Evolutionary conservation across 352 stramenopile genomes (phyloP), one percentile per base, ranked within the genome.

Genomic region (Phytopythium cucurbitacearum): DNA sequence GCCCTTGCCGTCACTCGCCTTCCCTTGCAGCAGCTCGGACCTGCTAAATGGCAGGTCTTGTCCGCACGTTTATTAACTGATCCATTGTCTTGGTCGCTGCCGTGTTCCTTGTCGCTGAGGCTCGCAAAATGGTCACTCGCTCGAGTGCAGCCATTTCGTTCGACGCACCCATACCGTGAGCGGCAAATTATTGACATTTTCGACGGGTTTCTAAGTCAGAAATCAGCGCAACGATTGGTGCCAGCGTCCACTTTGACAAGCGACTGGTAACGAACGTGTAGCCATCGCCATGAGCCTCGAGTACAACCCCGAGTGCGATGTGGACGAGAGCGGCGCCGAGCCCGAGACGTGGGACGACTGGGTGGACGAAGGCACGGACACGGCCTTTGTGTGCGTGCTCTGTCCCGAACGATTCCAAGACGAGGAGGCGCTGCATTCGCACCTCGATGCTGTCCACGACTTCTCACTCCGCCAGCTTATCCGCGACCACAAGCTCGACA

Each of bases 331-430:
- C 47, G 51, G 49, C 43, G 71, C 56, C 48, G 79, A 91, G 73
- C 82, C 66, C 44, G 80, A 91, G 71, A 87, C 70, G 50, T 94
- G 84, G 84, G 78, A 94, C 48, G 84, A 94, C 73, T 94, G 84
- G 84, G 75, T 91, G 42, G 84, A 91, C 54, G 84, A 94, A 40
- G 62, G 61, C 50, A 56, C 71, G 21, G 67, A 71, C 49, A 15
- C 55, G 21, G 71, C 53, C 57, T 88, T 87, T 52, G 62, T 59
- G 52, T 94, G 84, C 42, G 69, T 94, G 32, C 91, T 94, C 61
- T 94, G 84, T 54, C 49, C 51, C 47, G 63, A 68, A 43, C 72
- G 72, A 39, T 77, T 80, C 53, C 36, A 69, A 11, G 42, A 56
- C 10, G 71, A 89, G 54, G 62, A 70, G 53, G 58, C 67, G 33